A percentile compares a stretch with the other conserved stretches of the same genome.
These are phyloP conservation scores for Arthrobotrys sphaeroides DNA, from an alignment of 2,329 filamentous ascomycete species.

Conservation along the genomic window DNA sequence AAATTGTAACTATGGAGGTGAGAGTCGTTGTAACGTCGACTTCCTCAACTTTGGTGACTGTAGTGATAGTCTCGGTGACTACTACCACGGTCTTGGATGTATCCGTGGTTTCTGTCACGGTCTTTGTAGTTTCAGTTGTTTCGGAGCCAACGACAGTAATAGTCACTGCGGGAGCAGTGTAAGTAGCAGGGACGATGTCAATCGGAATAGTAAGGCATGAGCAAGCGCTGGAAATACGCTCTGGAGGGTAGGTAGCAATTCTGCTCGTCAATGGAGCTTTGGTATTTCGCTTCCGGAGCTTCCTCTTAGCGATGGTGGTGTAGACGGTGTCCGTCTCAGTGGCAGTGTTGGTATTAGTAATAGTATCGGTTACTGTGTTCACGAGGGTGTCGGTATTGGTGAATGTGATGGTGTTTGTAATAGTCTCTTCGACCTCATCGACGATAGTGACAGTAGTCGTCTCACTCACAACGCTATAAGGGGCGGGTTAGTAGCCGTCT, in stretches of 20 bases:
- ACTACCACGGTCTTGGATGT: background rate
- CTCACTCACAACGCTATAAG: background rate
- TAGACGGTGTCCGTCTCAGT: background rate
- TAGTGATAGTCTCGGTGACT: background rate
- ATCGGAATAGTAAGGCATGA: conserved; percentile 5
- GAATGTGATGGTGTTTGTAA: background rate
- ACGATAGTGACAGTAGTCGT: background rate
- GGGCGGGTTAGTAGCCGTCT: background rate
- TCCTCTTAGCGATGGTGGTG: background rate
- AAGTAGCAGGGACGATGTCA: background rate
- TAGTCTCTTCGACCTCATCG: background rate
- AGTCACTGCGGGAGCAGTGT: background rate
- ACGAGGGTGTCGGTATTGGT: background rate
- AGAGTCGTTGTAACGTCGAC: conserved; percentile 9
- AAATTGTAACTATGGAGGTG: background rate
- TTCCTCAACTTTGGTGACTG: background rate
- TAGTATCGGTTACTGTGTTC: background rate
- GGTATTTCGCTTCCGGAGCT: background rate
- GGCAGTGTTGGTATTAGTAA: background rate
- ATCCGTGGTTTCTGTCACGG: background rate
- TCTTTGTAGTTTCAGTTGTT: background rate
- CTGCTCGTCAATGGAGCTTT: background rate
- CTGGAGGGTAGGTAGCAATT: background rate
- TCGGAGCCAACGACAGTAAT: background rate
- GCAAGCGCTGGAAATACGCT: conserved; percentile 3